phyloP scores from a whole-genome alignment of 1,139 yeast genomes.

The Ogataea hybrid region DNA sequence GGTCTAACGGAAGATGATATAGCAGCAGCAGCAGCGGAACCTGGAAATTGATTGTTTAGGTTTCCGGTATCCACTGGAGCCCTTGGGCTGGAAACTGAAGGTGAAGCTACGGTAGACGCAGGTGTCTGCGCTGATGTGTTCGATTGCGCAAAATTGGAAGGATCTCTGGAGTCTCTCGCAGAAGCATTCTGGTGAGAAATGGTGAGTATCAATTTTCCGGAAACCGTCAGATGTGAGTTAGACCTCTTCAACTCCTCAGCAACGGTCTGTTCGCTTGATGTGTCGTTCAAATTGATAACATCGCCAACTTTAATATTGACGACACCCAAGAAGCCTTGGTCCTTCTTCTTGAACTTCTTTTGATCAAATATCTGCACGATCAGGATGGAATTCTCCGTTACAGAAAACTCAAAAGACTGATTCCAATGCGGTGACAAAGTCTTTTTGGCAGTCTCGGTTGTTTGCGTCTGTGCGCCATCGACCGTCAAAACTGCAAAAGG shows the following conservation, averaged over 20 bases:
- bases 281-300: slow-evolving; percentile 67
- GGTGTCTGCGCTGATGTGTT: slow-evolving; percentile 25
- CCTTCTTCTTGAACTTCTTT: slow-evolving; percentile 95
- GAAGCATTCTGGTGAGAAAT: slow-evolving; percentile 45
- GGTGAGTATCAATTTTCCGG: slow-evolving; percentile 85
- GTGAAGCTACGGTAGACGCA: slow-evolving; percentile 17
- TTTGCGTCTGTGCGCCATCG: slow-evolving; percentile 94
- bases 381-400: slow-evolving; percentile 76
- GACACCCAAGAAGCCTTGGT: slow-evolving; percentile 98
- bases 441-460: slow-evolving; percentile 90
- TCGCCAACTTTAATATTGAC: slow-evolving; percentile 90
- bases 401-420: slow-evolving; percentile 77
- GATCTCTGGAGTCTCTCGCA: slow-evolving; percentile 29
- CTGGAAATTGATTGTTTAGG: slow-evolving; percentile 25
- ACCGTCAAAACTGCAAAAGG: slow-evolving; percentile 97
- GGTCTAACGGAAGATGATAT: slow-evolving; percentile 25
- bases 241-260: slow-evolving; percentile 91
- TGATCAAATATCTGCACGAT: slow-evolving; percentile 97
- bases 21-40: slow-evolving; percentile 24
- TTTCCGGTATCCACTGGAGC: slow-evolving; percentile 11
- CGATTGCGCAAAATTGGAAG: slow-evolving; percentile 24
- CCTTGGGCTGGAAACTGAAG: slow-evolving; percentile 20
- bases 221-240: slow-evolving; percentile 86
- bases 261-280: slow-evolving; percentile 71
- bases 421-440: slow-evolving; percentile 98